Evolutionary conservation across 805 yeast species (phyloP), one percentile per base, ranked within the genome.

Genomic region (Candida michaelii): DNA sequence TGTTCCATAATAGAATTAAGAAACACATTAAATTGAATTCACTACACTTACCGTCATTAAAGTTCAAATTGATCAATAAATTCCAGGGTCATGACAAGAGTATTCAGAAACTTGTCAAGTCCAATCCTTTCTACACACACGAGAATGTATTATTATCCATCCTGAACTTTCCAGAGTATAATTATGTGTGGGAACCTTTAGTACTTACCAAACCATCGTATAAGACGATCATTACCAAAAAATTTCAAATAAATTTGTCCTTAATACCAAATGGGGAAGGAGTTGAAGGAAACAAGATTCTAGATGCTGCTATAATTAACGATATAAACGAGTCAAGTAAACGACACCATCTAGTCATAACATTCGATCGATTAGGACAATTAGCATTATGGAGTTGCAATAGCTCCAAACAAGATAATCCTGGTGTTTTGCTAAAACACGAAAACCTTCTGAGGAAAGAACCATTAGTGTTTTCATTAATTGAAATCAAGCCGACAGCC

Each of bases 51-150:
- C 16, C 39, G 5, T 11, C 30, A n/a, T 30, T 36, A 2, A 30
- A 36, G 9, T 21, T 27, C 15, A 39, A 27, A 10, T 51, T 69
- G 15, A 30, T 54, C 2, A 54, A 81, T 48, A 82, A 84, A 50
- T 77, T 83, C 42, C 88, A 95, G 1, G 98, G 98, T 1, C 97
- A 89, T 56, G 76, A 80, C 42, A 89, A 89, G 56, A 86, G 96
- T 0, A 81, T 90, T 16, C 79, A 77, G 50, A 74, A 71, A 37
- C 60, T 90, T 3, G 66, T 79, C 13, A 78, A 89, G 52, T 84
- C 95, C 1, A 66, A 79, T 19, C 57, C 67, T 1, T 50, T 59
- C 23, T 45, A 49, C 9, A 41, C 37, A 3, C 52, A 51, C 12
- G 56, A 55, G 17, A 59, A 65, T 34, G 46, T 68, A 1, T 42